Percentiles rank a stretch among this genome's conserved stretches.
phyloP scores from a whole-genome alignment of 441 rosid species.

The Aleurites moluccanus region DNA sequence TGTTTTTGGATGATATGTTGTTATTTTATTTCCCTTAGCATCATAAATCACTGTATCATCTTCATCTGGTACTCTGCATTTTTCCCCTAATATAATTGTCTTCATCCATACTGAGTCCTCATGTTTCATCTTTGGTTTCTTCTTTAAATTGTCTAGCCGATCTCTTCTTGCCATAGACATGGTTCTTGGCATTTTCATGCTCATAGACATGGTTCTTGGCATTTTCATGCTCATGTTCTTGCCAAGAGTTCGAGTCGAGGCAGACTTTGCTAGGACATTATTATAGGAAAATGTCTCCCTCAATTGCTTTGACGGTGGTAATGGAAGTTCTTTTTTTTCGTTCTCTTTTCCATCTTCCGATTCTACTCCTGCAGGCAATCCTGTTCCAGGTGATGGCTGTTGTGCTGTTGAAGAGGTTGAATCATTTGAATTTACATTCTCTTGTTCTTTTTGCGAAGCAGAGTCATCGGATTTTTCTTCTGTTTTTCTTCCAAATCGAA shows the following conservation, averaged over 20 bases:
- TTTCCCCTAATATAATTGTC: conserved; percentile 70
- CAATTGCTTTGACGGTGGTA: conserved; percentile 43
- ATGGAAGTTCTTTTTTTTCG: conserved; percentile 32
- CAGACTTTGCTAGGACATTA: conserved; percentile 19
- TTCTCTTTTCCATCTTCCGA: not conserved
- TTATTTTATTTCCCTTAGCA: conserved; percentile 38
- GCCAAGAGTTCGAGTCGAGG: conserved; percentile 29
- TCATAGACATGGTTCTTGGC: conserved; percentile 37
- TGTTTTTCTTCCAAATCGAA: conserved; percentile 28
- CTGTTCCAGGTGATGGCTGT: not conserved
- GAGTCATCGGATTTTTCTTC: conserved; percentile 12
- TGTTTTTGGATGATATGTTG: conserved; percentile 42
- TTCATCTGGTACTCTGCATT: conserved; percentile 49
- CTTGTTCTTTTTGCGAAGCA: not conserved
- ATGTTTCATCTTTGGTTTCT: conserved; percentile 35
- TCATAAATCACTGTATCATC: conserved; percentile 38
- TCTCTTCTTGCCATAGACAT: conserved; percentile 32
- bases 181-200: conserved; percentile 42
- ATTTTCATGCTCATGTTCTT: conserved; percentile 35
- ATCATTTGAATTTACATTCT: not conserved
- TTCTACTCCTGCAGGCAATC: not conserved
- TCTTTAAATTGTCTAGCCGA: conserved; percentile 9
- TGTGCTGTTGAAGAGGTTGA: not conserved
- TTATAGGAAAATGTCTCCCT: conserved; percentile 36
- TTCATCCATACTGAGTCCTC: conserved; percentile 57